Conservation (phyloP, 140 eudicot species). For the Cichorium intybus region DNA sequence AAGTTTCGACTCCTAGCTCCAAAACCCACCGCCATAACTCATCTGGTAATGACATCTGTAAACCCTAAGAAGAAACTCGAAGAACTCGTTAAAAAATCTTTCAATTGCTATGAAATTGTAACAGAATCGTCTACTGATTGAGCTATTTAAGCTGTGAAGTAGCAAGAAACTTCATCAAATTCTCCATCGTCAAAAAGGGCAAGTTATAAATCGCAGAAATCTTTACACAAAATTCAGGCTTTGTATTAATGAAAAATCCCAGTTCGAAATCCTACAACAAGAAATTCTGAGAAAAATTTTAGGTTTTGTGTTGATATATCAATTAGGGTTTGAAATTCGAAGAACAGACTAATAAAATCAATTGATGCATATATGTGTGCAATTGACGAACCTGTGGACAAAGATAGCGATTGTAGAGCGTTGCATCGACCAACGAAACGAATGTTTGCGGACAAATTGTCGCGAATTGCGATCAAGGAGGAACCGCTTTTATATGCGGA, state of each 20-base stretch:
- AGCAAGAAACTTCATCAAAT: not conserved
- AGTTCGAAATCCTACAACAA: not conserved
- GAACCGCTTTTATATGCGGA: not conserved
- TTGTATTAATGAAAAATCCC: too few species aligned
- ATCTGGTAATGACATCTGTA: constrained; percentile 67
- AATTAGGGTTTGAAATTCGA: constrained; percentile 19
- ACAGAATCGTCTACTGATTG: not conserved
- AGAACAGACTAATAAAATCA: not conserved
- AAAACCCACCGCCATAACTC: constrained; percentile 76
- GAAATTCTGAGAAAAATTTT: not conserved
- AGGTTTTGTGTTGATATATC: not conserved
- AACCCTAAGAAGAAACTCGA: not conserved
- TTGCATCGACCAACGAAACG: not conserved
- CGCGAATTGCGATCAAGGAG: not conserved
- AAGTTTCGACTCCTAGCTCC: constrained; percentile 48
- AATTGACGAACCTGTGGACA: constrained; percentile 17
- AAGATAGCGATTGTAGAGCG: constrained; percentile 4
- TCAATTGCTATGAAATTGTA: not conserved
- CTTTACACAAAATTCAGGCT: too few species aligned
- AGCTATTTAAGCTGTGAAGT: constrained; percentile 1
- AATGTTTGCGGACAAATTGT: not conserved
- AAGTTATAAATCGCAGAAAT: not conserved
- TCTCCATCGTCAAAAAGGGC: not conserved
- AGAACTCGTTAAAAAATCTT: not conserved
- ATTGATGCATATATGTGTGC: not conserved